Conservation (phyloP, 2,329 filamentous ascomycete species). For the Cadophora luteo-olivacea region DNA sequence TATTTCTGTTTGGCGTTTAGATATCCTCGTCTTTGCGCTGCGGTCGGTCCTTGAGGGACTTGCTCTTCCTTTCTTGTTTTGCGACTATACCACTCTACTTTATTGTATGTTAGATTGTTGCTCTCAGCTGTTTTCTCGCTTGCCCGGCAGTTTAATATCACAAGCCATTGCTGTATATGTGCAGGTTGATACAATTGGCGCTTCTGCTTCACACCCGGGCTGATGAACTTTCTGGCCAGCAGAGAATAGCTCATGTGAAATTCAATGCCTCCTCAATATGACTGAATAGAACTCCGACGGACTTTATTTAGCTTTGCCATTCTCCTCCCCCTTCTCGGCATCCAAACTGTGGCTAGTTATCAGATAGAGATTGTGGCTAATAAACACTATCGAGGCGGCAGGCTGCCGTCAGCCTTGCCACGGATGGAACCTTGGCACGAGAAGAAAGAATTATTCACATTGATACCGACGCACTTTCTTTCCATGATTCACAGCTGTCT, state of each 20-base stretch:
- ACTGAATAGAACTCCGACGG: neutral
- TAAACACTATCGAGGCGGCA: constrained; percentile 1
- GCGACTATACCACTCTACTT: neutral
- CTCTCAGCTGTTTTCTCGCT: neutral
- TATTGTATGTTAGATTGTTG: neutral
- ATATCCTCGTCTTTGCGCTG: constrained; percentile 5
- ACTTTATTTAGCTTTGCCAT: neutral
- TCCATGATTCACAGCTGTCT: neutral
- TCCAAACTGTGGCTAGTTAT: neutral
- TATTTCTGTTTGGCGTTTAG: constrained; percentile 13
- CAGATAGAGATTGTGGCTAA: neutral
- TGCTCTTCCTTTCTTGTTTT: neutral
- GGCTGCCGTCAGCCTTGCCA: constrained; percentile 13
- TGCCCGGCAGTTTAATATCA: neutral
- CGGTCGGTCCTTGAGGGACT: neutral
- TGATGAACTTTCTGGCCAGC: no score
- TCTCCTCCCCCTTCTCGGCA: neutral
- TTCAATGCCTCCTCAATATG: no score
- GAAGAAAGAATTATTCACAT: constrained; percentile 1
- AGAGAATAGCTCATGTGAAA: no score
- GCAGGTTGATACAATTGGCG: neutral
- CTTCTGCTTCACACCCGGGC: no score
- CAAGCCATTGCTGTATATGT: neutral
- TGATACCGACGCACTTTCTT: neutral
- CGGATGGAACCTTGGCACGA: neutral